Evolutionary conservation across 805 yeast species (phyloP), one percentile per base, ranked within the genome.

Genomic region (Saturnispora hagleri): DNA sequence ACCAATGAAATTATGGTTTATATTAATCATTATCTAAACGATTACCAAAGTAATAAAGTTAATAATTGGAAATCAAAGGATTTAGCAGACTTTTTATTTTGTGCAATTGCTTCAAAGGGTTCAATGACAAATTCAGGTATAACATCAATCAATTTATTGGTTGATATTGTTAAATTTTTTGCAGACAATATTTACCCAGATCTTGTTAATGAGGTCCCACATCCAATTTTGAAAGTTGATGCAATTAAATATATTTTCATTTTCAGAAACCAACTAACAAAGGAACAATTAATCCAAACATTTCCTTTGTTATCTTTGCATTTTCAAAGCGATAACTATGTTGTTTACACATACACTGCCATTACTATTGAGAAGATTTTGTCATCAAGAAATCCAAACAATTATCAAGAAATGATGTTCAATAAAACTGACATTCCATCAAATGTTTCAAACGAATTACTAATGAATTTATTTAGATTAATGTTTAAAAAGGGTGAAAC

Each of bases 21-120:
- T 62, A 85, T 90, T 42, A 76, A 79, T 48, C 75, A 76, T 33
- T 89, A 84, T 63, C 73, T 91, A 55, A 58, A 66, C n/a, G 63
- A 75, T 54, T 60, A 69, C 12, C 65, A 62, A 20, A 57, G 69
- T 1, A 78, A 81, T 60, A 38, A 38, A 24, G 24, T 38, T 18
- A 91, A 98, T 97, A 79, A 82, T 60, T 93, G 99, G 99, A 82
- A 81, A 60, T 79, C 78, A 49, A 93, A 89, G 63, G 97, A 90
- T 65, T 77, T 90, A 15, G 90, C 97, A 4, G 80, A 87, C 26
- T 89, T 87, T 60, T 70, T 93, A 51, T 93, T 89, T 65, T 79
- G 93, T 43, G 82, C 97, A 0, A 75, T 93, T 57, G 98, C 99
- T 3, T 84, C 95, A 1, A 90, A 89, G 65, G 97, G 97, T 6